Evolutionary conservation across 805 yeast genomes (phyloP), one percentile per base, ranked within the genome.

Genomic region (Yarrowia sp.): DNA sequence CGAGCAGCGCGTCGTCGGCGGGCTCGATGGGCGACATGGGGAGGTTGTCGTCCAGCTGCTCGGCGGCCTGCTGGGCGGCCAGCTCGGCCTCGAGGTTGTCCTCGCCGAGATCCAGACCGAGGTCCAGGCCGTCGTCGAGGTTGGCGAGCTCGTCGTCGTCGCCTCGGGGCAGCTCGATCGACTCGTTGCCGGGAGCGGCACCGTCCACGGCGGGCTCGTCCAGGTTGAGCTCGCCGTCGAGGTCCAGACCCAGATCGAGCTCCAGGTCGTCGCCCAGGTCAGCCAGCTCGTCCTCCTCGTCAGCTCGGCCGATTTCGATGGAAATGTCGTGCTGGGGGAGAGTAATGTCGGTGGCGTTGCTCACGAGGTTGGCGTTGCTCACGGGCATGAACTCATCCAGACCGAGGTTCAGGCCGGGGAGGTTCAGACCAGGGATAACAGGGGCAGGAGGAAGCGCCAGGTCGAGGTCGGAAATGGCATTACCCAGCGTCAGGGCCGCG

Each of bases 381-480:
- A 40, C 48, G 67, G 67, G 56, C 56, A 63, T 36, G 36, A 63
- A 19, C 36, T 63, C 67, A 38, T 36, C 56, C 22, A 63, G 67
- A 4, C 50, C 64, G 38, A 58, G 52, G 52, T 59, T 43, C 9
- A 59, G 35, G 14, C 52, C 46, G 32, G 65, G 65, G 36, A 59
- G 65, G 35, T 42, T 43, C 11, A 59, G 52, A 14, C 65, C 65
- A 2, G 65, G 65, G 9, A 63, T 48, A 10, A 63, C 46, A 4
- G 67, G 67, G 4, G 59, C 68, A 1, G 59, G 63, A 14, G 61
- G 61, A 5, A 53, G 61, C 15, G 68, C 69, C 71, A 91, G 85
- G 74, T 91, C 96, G 46, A 87, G 83, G 70, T 88, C 91, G 0
- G 97, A 89, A 55, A 92, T 88, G 19, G 91, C 90, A 78, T 92